phyloP scores from a whole-genome alignment of 495 filamentous ascomycete species.

The Trichoderma orchidacearum region DNA sequence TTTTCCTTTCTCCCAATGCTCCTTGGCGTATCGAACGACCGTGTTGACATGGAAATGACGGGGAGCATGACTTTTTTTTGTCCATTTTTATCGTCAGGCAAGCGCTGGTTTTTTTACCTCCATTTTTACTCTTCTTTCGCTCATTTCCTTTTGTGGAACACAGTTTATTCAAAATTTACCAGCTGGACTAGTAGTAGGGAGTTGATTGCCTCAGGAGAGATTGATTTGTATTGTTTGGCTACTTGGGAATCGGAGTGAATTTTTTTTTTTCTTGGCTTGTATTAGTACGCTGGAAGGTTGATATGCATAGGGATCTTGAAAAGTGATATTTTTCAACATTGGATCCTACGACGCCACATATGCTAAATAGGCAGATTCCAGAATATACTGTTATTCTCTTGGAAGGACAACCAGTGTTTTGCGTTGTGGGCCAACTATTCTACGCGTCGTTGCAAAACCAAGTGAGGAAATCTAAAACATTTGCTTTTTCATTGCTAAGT shows the following conservation, averaged over 20 bases:
- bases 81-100: neutral
- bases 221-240: neutral
- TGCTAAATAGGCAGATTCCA: neutral
- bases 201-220: neutral
- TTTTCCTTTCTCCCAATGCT: constrained; percentile 2
- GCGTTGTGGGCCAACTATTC: too few relatives aligned
- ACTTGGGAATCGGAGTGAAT: neutral
- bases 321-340: neutral
- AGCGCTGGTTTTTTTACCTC: neutral
- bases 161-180: neutral
- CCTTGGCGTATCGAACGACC: neutral
- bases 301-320: neutral
- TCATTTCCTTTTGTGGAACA: neutral
- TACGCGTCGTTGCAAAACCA: too few relatives aligned
- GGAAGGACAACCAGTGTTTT: too few relatives aligned
- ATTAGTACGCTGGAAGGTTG: neutral
- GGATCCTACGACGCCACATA: neutral
- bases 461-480: too few relatives aligned
- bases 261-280: neutral
- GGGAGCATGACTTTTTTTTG: neutral
- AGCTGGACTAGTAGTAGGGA: neutral
- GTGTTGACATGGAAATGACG: neutral
- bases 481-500: too few relatives aligned
- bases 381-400: neutral
- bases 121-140: neutral